Base-by-base conservation (phyloP, 371 early-diverging fungal genomes). In the Mortierella sp. region DNA sequence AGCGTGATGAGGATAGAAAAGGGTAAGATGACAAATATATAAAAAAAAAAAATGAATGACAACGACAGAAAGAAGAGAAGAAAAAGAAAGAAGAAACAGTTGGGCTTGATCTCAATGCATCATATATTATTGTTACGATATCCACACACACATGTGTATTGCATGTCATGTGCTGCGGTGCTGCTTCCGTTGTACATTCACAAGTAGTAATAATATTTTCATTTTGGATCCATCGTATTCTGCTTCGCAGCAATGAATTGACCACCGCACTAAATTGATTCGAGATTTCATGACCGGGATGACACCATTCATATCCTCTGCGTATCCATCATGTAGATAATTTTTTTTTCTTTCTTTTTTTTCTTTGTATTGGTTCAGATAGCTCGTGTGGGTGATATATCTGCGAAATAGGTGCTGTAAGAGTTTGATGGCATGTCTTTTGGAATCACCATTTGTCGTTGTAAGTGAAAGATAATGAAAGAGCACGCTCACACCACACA, bases 101-200 rank as follows among this genome's bases (percentile, higher is more conserved):
- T 37, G 10, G 32, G 32, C 39, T 37, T 37, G 18, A 37, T 60
- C 35, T 16, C 12, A 60, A 60, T 37, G n/a, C 32, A 20, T 14
- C 2, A 26, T 11, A 12, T 32, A n/a, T 37, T 37, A 60, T 18
- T 9, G 32, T 9, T 60, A 22, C 20, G 28, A 26, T n/a, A 54
- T 24, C 2, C 22, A 52, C n/a, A 22, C 24, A 35, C 37, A 35
- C 12, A 37, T 35, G 14, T 35, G 20, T 59, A 18, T 59, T 59
- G 58, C 8, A 60, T 60, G 60, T 60, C 60, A 60, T 60, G 60
- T 60, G 60, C 39, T 60, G 37, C 37, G 37, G n/a, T 60, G 60
- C 37, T 35, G 59, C 32, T 30, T 14, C 35, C 57, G 3, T 26
- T 26, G 57, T 37, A 60, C 39, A 10, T 60, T 20, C n/a, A n/a